Base-by-base conservation (phyloP, 139 green algal species). In the Tetraselmis striata region DNA sequence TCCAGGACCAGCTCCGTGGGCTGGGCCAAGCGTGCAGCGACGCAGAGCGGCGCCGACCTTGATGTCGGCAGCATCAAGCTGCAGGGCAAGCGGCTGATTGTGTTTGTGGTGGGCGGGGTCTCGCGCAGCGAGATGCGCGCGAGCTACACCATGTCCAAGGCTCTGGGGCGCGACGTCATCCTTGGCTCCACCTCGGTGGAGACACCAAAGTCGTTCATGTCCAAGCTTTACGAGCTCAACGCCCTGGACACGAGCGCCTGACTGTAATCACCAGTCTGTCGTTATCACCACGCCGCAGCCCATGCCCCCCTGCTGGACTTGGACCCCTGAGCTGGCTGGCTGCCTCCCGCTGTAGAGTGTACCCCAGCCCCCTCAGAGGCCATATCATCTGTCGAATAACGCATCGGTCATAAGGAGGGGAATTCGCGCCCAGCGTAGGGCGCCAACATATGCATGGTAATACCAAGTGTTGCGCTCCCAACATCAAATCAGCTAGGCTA, bases 41-140 rank as follows among this genome's bases (percentile, higher is more conserved):
- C 18, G 59, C 25, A 75, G 82, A 29, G 25, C 83, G 59, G 28
- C 59, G 31, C 18, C 31, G 29, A 67, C 11, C 26, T 26, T 1
- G n/a, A 86, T 30, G 77, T 83, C 23, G 25, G 58, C 80, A 32
- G 83, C 26, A 31, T 59, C 29, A 26, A 23, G 29, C 22, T 24
- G 45, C 81, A 84, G 77, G 79, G 79, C 59, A 84, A 86, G 58
- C 88, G 94, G 28, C 80, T 98, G 32, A 81, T 98, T 27, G 87
- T 95, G 22, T 98, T 98, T 85, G 87, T 98, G 1, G 81, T 98
- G 0, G 95, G 95, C 2, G 95, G 95, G 11, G 87, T 95, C 25
- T 95, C 91, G 1, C 88, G 91, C 77, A 94, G 88, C 26, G 86
- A 90, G 85, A 82, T 90, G 5, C 45, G 45, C 45, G 94, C 0